A percentile compares a stretch with the other conserved stretches of the same genome.
Evolutionary conservation across 169 alveolate species (phyloP).

Genomic region (Besnoitia besnoiti): DNA sequence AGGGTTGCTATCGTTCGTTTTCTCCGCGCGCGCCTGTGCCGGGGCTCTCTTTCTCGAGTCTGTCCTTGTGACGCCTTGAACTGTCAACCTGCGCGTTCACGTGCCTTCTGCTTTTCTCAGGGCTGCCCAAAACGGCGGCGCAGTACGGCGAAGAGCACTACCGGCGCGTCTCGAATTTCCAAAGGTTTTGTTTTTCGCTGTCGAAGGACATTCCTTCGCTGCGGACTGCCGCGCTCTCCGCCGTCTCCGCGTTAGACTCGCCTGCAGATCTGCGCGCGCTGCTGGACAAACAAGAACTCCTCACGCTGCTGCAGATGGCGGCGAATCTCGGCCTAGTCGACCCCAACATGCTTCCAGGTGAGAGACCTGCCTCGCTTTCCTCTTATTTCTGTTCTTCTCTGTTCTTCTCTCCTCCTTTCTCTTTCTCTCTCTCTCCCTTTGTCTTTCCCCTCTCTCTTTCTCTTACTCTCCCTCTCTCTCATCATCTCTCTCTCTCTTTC

Average conservation of each 20-base stretch:
- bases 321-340: slow-evolving; percentile 41
- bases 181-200: slow-evolving; percentile 47
- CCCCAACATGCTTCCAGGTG: slow-evolving; percentile 40
- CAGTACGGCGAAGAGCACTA: slow-evolving; percentile 45
- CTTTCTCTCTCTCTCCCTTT: background rate
- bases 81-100: background rate
- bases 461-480: background rate
- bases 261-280: slow-evolving; percentile 38
- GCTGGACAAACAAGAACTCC: slow-evolving; percentile 58
- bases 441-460: background rate
- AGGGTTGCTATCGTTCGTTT: background rate
- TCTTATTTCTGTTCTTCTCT: too few species aligned
- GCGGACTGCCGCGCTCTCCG: slow-evolving; percentile 32
- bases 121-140: slow-evolving; percentile 28
- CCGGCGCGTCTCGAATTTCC: slow-evolving; percentile 34
- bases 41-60: background rate
- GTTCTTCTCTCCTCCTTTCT: background rate
- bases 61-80: background rate
- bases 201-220: background rate
- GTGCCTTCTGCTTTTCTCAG: background rate
- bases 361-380: background rate
- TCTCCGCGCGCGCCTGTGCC: too few species aligned
- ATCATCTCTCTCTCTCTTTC: background rate
- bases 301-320: slow-evolving; percentile 49
- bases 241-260: slow-evolving; percentile 35